phyloP scores from a whole-genome alignment of 768 basidiomycete species.

The Tephrocybe sp. region DNA sequence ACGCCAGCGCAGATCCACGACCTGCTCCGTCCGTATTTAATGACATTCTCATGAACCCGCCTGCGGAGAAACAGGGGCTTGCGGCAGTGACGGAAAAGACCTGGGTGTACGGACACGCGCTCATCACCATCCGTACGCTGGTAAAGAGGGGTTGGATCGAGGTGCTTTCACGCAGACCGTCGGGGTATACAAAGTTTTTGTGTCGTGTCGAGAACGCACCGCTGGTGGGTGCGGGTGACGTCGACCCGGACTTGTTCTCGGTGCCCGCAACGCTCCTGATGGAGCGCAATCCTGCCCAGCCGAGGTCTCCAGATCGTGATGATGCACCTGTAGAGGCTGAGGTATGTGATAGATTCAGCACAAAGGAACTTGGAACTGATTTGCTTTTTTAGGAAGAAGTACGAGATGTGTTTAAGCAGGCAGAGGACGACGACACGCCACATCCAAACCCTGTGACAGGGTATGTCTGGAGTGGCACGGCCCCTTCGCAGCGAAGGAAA shows the following conservation, averaged over 20 bases:
- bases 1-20: constrained; percentile 90
- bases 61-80: constrained; percentile 34
- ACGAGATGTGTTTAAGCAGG: constrained; percentile 21
- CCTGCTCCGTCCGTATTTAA: constrained; percentile 78
- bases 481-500: constrained; percentile 88
- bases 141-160: constrained; percentile 85
- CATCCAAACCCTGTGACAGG: constrained; percentile 76
- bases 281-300: constrained; percentile 50
- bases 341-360: constrained; percentile 7
- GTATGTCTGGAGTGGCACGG: constrained; percentile 84
- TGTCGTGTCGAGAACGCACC: constrained; percentile 90
- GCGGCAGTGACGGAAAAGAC: constrained; percentile 58
- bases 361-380: neutral
- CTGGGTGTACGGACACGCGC: constrained; percentile 84
- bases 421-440: constrained; percentile 26
- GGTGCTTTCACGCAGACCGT: constrained; percentile 80
- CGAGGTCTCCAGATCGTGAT: constrained; percentile 25
- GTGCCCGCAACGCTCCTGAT: constrained; percentile 73
- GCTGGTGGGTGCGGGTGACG: constrained; percentile 80
- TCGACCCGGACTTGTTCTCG: constrained; percentile 75
- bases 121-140: constrained; percentile 80
- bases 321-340: constrained; percentile 20
- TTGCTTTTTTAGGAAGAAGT: constrained; percentile 24
- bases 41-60: constrained; percentile 73
- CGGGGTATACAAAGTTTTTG: constrained; percentile 83